Evolutionary conservation across 768 basidiomycete genomes (phyloP), one percentile per base, ranked within the genome.

Genomic region (Xerocomus spinulosus): DNA sequence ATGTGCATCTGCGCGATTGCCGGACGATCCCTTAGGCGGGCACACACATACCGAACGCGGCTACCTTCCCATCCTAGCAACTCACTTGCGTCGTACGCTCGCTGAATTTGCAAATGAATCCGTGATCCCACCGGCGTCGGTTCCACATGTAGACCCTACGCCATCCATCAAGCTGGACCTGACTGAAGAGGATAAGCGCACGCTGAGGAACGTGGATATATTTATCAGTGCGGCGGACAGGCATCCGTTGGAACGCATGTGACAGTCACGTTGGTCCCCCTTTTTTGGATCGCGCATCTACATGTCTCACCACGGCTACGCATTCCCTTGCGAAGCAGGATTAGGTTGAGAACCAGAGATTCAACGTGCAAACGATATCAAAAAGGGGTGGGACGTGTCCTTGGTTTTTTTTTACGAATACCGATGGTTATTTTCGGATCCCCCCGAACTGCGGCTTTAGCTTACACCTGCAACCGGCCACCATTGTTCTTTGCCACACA

Each of bases 31-130:
- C 32, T 24, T 55, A 90, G 88, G 87, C 63, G 90, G 90, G 15
- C 95, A 97, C 69, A 87, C 91, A 14, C 93, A 93, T 68, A 94
- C 94, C 36, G 95, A 98, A 70, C 87, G 94, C 26, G 92, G 92
- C 0, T 97, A 91, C 69, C 83, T 98, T 46, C 80, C 83, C 15
- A 71, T 80, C 20, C 78, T 97, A 26, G 83, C 83, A 32, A 67
- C 72, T 12, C 83, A 81, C 67, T 73, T 97, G 61, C 40, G 79
- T 83, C 63, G 70, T 87, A 50, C 66, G 57, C 60, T 67, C 52
- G 10, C 55, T 23, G 63, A 59, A 57, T 58, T 67, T 57, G 62
- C 54, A 32, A 64, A 67, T 54, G 61, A 46, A 39, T 18, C 43
- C 14, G 46, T 20, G 1, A 18, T 42, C 39, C 9, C 41, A 48